Evolutionary conservation across 768 basidiomycete genomes (phyloP), one percentile per base, ranked within the genome.

Genomic region (Goffeauzyma gilvescens): DNA sequence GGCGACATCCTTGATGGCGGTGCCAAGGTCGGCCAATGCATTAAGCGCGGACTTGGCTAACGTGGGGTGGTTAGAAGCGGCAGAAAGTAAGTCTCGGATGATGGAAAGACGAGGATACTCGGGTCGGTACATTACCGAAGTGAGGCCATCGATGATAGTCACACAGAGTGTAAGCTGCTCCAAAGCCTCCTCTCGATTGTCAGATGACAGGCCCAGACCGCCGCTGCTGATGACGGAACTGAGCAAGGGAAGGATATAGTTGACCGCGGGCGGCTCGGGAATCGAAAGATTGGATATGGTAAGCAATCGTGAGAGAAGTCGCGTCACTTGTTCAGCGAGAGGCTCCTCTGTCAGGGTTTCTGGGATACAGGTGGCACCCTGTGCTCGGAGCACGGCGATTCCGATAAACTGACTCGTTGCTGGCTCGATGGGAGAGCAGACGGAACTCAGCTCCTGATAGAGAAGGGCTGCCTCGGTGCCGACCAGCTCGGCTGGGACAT

Each of bases 201-300:
- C 75, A 13, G 68, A 68, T 0, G 71, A 66, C 0, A 68, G 66
- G 0, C 65, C 66, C 8, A 87, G 66, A 0, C 84, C 86, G 5
- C 84, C 85, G 21, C 69, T 68, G 1, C 65, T 55, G 6, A 86
- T 66, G 15, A 93, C 74, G 33, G 73, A 71, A 8, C 68, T 72
- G 4, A 95, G 64, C 10, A 96, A 69, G 6, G 84, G 80, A 36
- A 76, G 79, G 0, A 74, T 64, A 51, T 87, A 83, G 0, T 81
- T 75, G 63, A 82, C 90, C 0, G 86, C 87, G 2, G 82, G 75
- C 0, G 79, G 71, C 56, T 90, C 84, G 38, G 95, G 78, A 0
- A 85, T 75, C 0, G 72, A 65, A 50, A 83, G 78, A 48, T 89
- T 82, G 0, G 83, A 76, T 3, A 89, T 67, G 45, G 73, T 79